Evolutionary conservation across 805 yeast species (phyloP), one percentile per base, ranked within the genome.

Genomic region (Pichia pseudocactophila): DNA sequence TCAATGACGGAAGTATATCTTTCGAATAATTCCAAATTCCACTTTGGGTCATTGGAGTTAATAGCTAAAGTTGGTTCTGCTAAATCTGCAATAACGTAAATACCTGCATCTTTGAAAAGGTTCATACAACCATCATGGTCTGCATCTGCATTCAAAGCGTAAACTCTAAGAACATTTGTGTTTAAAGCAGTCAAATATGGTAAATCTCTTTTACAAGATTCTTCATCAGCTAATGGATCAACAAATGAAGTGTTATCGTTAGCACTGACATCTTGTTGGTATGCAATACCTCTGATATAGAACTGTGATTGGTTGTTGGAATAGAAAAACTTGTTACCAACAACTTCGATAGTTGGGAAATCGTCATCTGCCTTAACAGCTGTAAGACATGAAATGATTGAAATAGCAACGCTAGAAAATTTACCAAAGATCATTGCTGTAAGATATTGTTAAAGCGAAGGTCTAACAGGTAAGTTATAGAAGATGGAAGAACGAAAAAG

Each of bases 291-390:
- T 57, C 69, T 78, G 55, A 83, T 75, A 63, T 72, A 80, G 58
- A 83, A 83, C 60, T 82, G 89, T 42, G 87, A 75, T 40, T 89
- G 90, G 56, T 82, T 82, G 64, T 79, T 80, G 45, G 83, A 68
- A 65, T 66, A 83, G 70, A 73, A 83, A 57, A 83, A 82, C 62
- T 82, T 82, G 73, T 80, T 82, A 48, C 90, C 90, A 44, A 73
- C 75, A 50, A 82, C 72, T 55, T 81, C 86, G 51, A 83, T 76
- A 30, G 80, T 71, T 48, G 87, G 84, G 49, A 76, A 62, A 38
- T 65, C 72, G 26, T 50, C 72, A 26, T 50, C 72, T 45, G 72
- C 74, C 22, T 54, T 44, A 30, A 53, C 42, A 37, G 51, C 13
- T 28, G 48, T 37, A 46, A 51, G 40, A 47, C 51, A 50, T 27